These are phyloP conservation scores for Candida manassasensis DNA, from an alignment of 805 yeast species.

Conservation along the genomic window DNA sequence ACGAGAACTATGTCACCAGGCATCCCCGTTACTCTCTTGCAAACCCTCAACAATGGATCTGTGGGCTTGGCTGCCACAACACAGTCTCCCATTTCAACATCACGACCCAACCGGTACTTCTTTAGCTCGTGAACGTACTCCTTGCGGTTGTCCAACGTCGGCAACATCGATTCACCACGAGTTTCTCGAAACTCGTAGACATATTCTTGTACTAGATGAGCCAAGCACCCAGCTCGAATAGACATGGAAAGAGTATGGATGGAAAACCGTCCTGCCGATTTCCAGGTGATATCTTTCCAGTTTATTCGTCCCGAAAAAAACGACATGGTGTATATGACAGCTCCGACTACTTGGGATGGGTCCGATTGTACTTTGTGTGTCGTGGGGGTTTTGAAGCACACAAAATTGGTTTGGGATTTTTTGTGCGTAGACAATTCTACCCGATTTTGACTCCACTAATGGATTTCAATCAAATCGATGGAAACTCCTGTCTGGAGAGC, in stretches of 20 bases:
- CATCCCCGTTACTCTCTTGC: conserved; percentile 93
- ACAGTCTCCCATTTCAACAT: conserved; percentile 76
- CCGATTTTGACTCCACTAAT: too few relatives aligned
- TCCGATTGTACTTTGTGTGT: too few relatives aligned
- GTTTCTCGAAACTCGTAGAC: conserved; percentile 77
- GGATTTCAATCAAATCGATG: too few relatives aligned
- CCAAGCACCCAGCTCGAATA: conserved; percentile 54
- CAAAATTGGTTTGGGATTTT: too few relatives aligned
- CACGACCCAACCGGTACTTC: conserved; percentile 55
- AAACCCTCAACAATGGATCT: conserved; percentile 77
- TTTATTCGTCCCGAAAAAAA: too few relatives aligned
- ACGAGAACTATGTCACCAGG: conserved; percentile 83
- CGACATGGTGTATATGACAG: too few relatives aligned
- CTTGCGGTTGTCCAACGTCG: conserved; percentile 68
- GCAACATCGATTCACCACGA: conserved; percentile 92
- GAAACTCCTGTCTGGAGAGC: too few relatives aligned
- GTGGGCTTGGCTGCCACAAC: conserved; percentile 88
- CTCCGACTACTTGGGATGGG: too few relatives aligned
- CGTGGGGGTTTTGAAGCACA: too few relatives aligned
- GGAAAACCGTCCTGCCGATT: background rate
- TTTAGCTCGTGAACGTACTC: conserved; percentile 82
- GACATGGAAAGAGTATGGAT: conserved; percentile 42
- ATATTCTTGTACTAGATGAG: conserved; percentile 64
- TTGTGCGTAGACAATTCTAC: too few relatives aligned
- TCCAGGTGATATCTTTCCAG: background rate